Conservation (phyloP, 805 yeast genomes). For the Candida sonorensis region DNA sequence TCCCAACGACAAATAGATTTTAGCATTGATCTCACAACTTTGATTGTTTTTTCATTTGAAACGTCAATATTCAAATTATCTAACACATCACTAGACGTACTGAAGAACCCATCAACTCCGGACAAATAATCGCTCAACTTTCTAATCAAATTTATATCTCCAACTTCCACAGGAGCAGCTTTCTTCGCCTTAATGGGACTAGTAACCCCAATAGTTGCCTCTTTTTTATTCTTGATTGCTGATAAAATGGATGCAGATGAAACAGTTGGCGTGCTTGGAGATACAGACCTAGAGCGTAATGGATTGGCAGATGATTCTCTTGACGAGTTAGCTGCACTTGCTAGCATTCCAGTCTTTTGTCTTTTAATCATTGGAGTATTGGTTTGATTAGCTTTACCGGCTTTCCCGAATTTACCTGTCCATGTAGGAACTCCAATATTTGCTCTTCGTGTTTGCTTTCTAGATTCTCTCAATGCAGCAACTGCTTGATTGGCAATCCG, state of each 20-base stretch:
- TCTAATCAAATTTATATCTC: conserved; percentile 12
- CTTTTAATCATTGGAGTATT: background rate
- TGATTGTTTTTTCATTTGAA: conserved; percentile 45
- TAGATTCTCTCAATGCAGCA: conserved; percentile 53
- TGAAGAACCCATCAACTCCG: conserved; percentile 21
- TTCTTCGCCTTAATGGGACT: background rate
- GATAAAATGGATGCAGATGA: conserved; percentile 46
- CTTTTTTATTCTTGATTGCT: conserved; percentile 38
- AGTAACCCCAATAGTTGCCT: conserved; percentile 4
- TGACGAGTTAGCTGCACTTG: background rate
- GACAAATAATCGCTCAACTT: conserved; percentile 24
- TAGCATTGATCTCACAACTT: conserved; percentile 60
- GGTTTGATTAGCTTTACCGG: conserved; percentile 42
- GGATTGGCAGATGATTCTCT: background rate
- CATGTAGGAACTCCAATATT: conserved; percentile 85
- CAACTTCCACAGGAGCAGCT: conserved; percentile 3
- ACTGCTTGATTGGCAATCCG: conserved; percentile 58
- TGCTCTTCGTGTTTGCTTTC: conserved; percentile 39
- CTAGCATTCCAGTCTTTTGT: no score
- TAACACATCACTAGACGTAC: conserved; percentile 25
- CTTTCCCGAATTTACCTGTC: conserved; percentile 89
- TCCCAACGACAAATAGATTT: conserved; percentile 67
- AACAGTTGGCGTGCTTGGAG: conserved; percentile 7
- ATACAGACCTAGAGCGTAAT: background rate
- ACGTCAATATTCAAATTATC: conserved; percentile 27